Conservation (phyloP, 305 asterid genomes). For the Solanum hybrid region DNA sequence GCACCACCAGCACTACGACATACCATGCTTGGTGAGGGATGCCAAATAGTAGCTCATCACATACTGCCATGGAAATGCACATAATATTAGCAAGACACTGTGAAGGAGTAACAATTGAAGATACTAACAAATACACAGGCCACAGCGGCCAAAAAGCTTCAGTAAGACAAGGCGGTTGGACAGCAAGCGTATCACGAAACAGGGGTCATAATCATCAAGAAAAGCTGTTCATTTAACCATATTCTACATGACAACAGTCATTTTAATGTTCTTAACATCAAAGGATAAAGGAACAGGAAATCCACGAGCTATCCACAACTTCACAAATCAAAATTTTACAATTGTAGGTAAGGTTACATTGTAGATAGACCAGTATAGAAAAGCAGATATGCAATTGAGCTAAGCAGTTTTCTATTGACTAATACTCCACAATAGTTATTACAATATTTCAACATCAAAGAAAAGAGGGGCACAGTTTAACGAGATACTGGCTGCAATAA, state of each 20-base stretch:
- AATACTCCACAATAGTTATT: not conserved
- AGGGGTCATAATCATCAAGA: not conserved
- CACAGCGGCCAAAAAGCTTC: not conserved
- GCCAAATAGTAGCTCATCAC: constrained; percentile 77
- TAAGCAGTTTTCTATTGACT: not conserved
- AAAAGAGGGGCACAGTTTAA: not conserved
- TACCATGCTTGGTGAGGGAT: constrained; percentile 76
- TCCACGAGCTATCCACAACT: not conserved
- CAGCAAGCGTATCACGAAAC: not conserved
- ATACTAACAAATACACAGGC: not conserved
- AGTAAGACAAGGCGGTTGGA: not conserved
- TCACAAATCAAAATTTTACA: not conserved
- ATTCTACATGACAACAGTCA: not conserved
- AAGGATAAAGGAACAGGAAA: not conserved
- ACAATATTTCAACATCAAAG: not conserved
- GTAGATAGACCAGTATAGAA: not conserved
- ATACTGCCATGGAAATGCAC: constrained; percentile 42
- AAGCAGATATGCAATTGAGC: not conserved
- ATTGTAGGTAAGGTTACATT: not conserved
- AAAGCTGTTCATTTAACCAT: not conserved
- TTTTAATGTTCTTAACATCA: not conserved
- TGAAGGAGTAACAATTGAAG: not conserved
- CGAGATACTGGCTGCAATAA: not conserved
- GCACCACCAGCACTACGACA: constrained; percentile 41
- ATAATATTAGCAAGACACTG: constrained; percentile 8